Evolutionary conservation across 805 yeast genomes (phyloP).

Genomic region (Candida ipomoeae): DNA sequence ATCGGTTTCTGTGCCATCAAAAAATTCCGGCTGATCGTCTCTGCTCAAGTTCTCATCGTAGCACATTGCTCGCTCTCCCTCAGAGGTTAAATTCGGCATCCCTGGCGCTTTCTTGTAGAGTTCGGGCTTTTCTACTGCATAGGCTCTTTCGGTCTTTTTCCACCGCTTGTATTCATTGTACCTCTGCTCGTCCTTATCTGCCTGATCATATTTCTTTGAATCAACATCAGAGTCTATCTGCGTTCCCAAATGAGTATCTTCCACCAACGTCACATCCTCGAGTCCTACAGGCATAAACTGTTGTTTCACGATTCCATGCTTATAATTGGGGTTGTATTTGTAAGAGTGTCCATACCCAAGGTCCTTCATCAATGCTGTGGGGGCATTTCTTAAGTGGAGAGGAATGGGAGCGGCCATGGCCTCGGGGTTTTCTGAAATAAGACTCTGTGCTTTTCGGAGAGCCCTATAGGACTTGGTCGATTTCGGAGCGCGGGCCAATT

Average conservation of each 20-base stretch:
- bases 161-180: constrained; percentile 17
- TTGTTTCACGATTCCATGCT: constrained; percentile 70
- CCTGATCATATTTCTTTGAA: constrained; percentile 2
- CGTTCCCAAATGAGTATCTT: constrained; percentile 53
- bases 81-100: constrained; percentile 8
- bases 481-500: constrained; percentile 79
- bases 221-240: constrained; percentile 15
- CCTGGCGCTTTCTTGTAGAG: background rate
- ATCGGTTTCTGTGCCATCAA: constrained; percentile 28
- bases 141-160: background rate
- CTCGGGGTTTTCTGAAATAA: constrained; percentile 54
- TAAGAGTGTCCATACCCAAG: constrained; percentile 81
- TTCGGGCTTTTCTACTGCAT: background rate
- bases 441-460: constrained; percentile 59
- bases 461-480: constrained; percentile 85
- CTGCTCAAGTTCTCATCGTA: constrained; percentile 32
- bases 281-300: constrained; percentile 64
- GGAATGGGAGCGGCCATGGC: constrained; percentile 66
- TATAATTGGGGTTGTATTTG: constrained; percentile 81
- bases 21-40: constrained; percentile 38
- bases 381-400: constrained; percentile 87
- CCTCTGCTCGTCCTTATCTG: constrained; percentile 8
- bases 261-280: constrained; percentile 44
- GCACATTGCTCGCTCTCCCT: constrained; percentile 14
- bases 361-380: constrained; percentile 85